Conservation (phyloP, 169 alveolate genomes). For the Plasmodium sp. region DNA sequence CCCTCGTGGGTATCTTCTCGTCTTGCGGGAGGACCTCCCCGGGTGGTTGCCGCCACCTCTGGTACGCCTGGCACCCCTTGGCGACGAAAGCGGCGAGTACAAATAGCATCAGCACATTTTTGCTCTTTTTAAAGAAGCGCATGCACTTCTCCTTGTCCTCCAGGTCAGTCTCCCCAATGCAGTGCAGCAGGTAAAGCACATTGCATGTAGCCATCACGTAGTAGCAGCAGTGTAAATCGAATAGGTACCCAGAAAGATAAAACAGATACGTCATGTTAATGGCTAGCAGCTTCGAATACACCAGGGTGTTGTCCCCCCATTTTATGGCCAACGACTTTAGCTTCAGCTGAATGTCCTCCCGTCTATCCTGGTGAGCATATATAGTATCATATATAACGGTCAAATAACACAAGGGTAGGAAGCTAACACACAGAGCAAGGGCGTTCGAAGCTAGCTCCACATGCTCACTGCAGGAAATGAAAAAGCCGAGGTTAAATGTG, state of each 20-base stretch:
- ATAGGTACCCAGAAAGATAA: conserved; percentile 28
- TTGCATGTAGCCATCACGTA: conserved; percentile 21
- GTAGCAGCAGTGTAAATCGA: conserved; percentile 33
- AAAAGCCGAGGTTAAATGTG: conserved; percentile 93
- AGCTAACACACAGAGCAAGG: conserved; percentile 84
- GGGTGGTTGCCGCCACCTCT: not conserved
- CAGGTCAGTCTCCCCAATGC: not conserved
- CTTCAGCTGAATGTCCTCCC: conserved; percentile 89
- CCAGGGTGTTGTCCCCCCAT: conserved; percentile 82
- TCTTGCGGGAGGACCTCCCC: not conserved
- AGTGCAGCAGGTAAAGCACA: conserved; percentile 16
- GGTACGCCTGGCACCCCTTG: conserved; percentile 4
- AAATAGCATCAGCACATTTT: conserved; percentile 9
- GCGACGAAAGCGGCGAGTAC: conserved; percentile 1
- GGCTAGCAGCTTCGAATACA: conserved; percentile 70
- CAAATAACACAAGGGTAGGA: conserved; percentile 86
- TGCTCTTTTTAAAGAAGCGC: conserved; percentile 50
- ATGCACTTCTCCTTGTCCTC: conserved; percentile 38
- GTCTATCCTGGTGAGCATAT: conserved; percentile 95
- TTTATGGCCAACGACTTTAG: conserved; percentile 93
- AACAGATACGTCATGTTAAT: conserved; percentile 20
- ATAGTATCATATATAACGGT: conserved; percentile 95
- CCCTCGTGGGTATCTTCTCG: not conserved
- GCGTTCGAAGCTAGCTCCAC: conserved; percentile 66
- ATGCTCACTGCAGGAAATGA: conserved; percentile 86